Evolutionary conservation across 108 stramenopile genomes (phyloP).

Genomic region (Cyclotella sp.): DNA sequence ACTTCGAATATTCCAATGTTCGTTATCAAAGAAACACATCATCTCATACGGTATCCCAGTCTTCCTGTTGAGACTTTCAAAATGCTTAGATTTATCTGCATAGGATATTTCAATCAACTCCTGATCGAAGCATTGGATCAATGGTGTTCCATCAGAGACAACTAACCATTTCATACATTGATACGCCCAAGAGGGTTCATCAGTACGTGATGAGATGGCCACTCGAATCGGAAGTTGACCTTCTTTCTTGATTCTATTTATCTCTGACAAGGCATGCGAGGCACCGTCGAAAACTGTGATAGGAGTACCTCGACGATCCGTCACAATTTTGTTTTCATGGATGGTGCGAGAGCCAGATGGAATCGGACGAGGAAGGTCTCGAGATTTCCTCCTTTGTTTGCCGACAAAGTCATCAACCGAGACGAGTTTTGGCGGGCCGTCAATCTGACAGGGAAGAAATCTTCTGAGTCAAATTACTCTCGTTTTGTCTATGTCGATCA

Average conservation of each 20-base stretch:
- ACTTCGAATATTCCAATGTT: constrained; percentile 71
- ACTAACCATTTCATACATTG: constrained; percentile 71
- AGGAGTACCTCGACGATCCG: constrained; percentile 33
- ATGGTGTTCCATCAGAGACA: constrained; percentile 50
- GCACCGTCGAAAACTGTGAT: constrained; percentile 48
- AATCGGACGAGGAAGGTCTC: constrained; percentile 1
- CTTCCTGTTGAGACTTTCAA: constrained; percentile 62
- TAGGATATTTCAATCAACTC: constrained; percentile 67
- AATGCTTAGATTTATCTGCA: constrained; percentile 69
- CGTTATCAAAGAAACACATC: constrained; percentile 94
- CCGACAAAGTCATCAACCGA: constrained; percentile 24
- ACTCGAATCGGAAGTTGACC: constrained; percentile 33
- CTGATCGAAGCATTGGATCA: constrained; percentile 59
- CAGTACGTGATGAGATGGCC: constrained; percentile 80
- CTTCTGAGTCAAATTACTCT: neutral
- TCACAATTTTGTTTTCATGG: constrained; percentile 40
- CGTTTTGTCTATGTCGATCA: neutral
- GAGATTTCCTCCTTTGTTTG: constrained; percentile 39
- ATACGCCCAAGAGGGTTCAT: constrained; percentile 77
- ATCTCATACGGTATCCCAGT: constrained; percentile 75
- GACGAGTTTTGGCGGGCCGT: constrained; percentile 38
- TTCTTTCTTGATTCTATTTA: constrained; percentile 54
- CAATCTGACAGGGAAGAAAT: constrained; percentile 62
- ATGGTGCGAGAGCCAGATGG: constrained; percentile 25
- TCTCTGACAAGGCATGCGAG: constrained; percentile 64